Evolutionary conservation across 108 stramenopile species (phyloP).

Genomic region (Schizochytrium sp.): DNA sequence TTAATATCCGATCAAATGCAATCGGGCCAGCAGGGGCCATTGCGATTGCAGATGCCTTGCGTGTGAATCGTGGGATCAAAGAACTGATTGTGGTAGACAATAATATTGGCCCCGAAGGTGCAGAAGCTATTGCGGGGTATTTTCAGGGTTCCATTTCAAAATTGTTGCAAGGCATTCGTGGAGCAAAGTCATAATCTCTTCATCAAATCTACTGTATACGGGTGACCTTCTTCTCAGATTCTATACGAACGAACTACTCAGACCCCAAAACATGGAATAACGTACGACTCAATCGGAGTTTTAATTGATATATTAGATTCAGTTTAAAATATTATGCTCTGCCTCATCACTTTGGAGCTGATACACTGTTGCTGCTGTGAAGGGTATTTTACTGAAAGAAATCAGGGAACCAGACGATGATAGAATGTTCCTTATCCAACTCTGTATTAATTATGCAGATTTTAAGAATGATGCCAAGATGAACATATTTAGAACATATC

Average conservation of each 20-base stretch:
- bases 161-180: not conserved
- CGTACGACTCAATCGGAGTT: no score
- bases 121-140: slow-evolving; percentile 16
- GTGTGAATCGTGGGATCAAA: slow-evolving; percentile 9
- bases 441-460: no score
- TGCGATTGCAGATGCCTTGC: slow-evolving; percentile 23
- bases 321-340: no score
- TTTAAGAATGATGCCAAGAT: no score
- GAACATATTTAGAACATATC: no score
- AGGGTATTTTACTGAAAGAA: no score
- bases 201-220: not conserved
- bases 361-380: no score
- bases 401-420: no score
- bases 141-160: slow-evolving; percentile 15
- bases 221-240: not conserved
- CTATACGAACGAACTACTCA: not conserved
- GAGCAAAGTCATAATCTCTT: not conserved
- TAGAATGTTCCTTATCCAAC: no score
- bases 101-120: slow-evolving; percentile 42
- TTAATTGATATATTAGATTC: no score
- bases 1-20: slow-evolving; percentile 42
- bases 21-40: slow-evolving; percentile 28
- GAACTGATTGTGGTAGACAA: slow-evolving; percentile 43
- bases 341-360: no score
- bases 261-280: not conserved